Evolutionary conservation across 331 rosid genomes (phyloP).

Genomic region (Spiraea crenata): DNA sequence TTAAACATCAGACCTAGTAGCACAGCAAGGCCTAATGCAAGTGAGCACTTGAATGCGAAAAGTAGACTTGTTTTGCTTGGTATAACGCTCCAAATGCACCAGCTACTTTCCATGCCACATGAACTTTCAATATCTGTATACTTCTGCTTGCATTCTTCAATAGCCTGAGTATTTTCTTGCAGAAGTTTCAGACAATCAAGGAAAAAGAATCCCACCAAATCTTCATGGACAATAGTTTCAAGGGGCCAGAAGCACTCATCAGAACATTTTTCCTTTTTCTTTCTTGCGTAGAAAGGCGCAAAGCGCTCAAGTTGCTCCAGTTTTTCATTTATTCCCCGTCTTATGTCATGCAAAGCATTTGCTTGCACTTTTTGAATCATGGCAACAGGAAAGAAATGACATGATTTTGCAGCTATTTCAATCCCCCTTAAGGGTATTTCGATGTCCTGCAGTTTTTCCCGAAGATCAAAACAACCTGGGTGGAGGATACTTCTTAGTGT

Average conservation of each 20-base stretch:
- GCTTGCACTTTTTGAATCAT: constrained; percentile 25
- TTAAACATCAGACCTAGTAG: constrained; percentile 38
- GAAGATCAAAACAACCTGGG: constrained; percentile 16
- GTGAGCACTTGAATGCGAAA: constrained; percentile 40
- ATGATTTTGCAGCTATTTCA: constrained; percentile 46
- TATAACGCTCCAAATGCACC: constrained; percentile 22
- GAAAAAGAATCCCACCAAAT: constrained; percentile 53
- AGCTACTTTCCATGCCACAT: background rate
- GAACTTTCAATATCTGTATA: constrained; percentile 13
- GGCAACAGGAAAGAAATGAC: constrained; percentile 41
- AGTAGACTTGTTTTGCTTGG: constrained; percentile 40
- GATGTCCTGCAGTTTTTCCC: constrained; percentile 38
- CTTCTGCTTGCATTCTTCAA: constrained; percentile 24
- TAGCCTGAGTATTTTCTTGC: constrained; percentile 20
- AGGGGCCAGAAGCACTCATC: constrained; percentile 14
- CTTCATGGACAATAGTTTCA: constrained; percentile 29
- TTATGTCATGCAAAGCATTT: constrained; percentile 32
- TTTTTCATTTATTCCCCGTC: constrained; percentile 31
- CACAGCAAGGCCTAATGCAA: constrained; percentile 42
- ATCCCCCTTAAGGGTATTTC: constrained; percentile 51
- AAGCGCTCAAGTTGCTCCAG: constrained; percentile 39
- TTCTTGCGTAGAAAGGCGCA: constrained; percentile 33
- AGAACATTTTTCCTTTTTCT: constrained; percentile 22
- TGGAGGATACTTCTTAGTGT: constrained; percentile 23
- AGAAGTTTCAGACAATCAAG: constrained; percentile 56